Evolutionary conservation across 495 filamentous ascomycete genomes (phyloP).

Genomic region (Jackrogersella multiformis): DNA sequence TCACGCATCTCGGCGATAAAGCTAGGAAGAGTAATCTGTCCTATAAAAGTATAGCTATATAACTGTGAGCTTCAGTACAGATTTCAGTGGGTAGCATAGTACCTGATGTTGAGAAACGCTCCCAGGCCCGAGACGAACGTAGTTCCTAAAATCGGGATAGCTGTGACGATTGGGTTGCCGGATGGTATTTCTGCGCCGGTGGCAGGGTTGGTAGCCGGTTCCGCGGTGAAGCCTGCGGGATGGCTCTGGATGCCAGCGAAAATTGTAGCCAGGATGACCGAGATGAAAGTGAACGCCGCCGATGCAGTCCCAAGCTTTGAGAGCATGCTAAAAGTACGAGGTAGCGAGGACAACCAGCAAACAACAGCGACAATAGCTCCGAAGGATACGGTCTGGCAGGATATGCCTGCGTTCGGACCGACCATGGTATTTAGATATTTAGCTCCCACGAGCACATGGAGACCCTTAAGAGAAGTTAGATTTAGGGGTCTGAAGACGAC

Average conservation of each 20-base stretch:
- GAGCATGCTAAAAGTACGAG: slow-evolving; percentile 81
- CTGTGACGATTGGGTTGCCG: slow-evolving; percentile 70
- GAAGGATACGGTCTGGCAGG: slow-evolving; percentile 75
- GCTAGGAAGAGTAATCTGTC: slow-evolving; percentile 87
- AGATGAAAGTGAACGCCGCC: slow-evolving; percentile 86
- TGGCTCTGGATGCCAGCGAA: slow-evolving; percentile 78
- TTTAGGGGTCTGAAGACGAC: slow-evolving; percentile 5
- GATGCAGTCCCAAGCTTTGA: slow-evolving; percentile 77
- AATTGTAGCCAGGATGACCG: slow-evolving; percentile 79
- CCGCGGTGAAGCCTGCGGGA: slow-evolving; percentile 67
- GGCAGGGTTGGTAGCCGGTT: slow-evolving; percentile 49
- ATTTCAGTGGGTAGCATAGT: not conserved
- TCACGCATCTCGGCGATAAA: slow-evolving; percentile 95
- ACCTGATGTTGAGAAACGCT: slow-evolving; percentile 83
- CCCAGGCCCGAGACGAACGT: slow-evolving; percentile 81
- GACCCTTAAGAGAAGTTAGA: slow-evolving; percentile 56
- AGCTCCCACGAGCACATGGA: slow-evolving; percentile 81
- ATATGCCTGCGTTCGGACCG: slow-evolving; percentile 60
- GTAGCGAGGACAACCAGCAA: slow-evolving; percentile 79
- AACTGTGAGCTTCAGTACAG: slow-evolving; percentile 9
- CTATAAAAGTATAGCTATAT: slow-evolving; percentile 84
- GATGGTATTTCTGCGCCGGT: slow-evolving; percentile 47
- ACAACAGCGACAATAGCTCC: slow-evolving; percentile 72
- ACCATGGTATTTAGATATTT: slow-evolving; percentile 89
- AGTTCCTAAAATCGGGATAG: slow-evolving; percentile 72